Base-by-base conservation (phyloP, 495 filamentous ascomycete species). In the Friedmanniomyces simplex region DNA sequence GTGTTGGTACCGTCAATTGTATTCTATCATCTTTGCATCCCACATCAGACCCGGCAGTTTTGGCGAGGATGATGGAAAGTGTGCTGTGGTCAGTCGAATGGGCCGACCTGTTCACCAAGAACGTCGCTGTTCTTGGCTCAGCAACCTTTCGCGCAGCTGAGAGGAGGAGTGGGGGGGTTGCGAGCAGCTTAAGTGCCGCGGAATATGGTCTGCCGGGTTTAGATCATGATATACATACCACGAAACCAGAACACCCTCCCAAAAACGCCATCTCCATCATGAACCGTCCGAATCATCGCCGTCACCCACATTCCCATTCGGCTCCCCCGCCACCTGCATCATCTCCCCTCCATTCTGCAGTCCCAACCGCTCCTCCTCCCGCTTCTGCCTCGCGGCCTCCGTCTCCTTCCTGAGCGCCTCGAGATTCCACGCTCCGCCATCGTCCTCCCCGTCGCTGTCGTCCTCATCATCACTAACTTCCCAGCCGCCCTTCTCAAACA, bases 401-500 rank as follows among this genome's bases (percentile, higher is more conserved):
- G 70, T 75, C 58, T 71, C 72, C 52, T 52, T 63, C 67, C 75
- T 48, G 71, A 82, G 48, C 30, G 82, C 87, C 64, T 86, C 84
- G 66, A 97, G 73, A 72, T 96, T 90, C 80, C 84, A 96, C 21
- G 71, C 51, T 11, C 51, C 51, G n/a, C 37, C 51, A 43, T 54
- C 71, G 47, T 77, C 82, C 21, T 83, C 82, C 50, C 74, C 78
- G 2, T 78, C 79, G 4, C 72, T 74, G n/a, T 81, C 79, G 34
- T 80, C 79, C 11, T 80, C 79, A 12, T 83, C 83, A 21, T 82
- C 84, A 48, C 81, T 82, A 50, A 72, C 79, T 56, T 81, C 76
- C 94, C 94, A 98, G 70, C 91, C 89, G 63, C 93, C 93, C 70
- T 87, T 88, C 72, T 99, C 93, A 70, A 99, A 99, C 72, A 99